These are phyloP conservation scores for Magnolia officinalis DNA, from an alignment of 164 flowering plant species.

Conservation along the genomic window DNA sequence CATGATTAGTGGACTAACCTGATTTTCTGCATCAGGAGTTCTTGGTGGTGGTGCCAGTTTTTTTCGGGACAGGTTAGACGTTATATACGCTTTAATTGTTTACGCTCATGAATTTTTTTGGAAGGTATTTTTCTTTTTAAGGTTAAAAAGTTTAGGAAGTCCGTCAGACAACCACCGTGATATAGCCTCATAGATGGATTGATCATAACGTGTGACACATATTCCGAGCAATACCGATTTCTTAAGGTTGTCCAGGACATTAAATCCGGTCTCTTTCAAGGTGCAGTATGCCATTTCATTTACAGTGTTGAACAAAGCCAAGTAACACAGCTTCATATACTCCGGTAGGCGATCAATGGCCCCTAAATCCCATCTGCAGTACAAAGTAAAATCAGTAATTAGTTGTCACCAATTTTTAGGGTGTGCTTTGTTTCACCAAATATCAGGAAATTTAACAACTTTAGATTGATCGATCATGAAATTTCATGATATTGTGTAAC, in stretches of 20 bases:
- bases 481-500: no score
- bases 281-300: slow-evolving; percentile 6
- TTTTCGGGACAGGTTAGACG: no score
- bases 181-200: background rate
- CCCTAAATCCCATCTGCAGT: slow-evolving; percentile 18
- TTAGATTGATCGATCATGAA: background rate
- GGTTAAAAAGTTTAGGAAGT: no score
- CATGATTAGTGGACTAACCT: no score
- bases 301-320: slow-evolving; percentile 11
- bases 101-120: no score
- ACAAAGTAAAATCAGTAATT: background rate
- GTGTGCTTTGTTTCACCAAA: no score
- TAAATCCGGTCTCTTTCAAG: slow-evolving; percentile 3
- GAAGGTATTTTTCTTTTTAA: no score
- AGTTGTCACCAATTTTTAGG: background rate
- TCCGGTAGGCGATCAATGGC: slow-evolving; percentile 15
- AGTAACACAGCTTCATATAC: slow-evolving; percentile 14
- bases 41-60: no score
- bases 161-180: no score
- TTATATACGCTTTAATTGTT: no score
- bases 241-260: background rate
- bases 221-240: slow-evolving; percentile 2
- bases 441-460: no score
- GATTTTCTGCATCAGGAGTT: no score
- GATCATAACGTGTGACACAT: background rate